Percentiles rank a stretch among this genome's conserved stretches.
Evolutionary conservation across 2,329 filamentous ascomycete species (phyloP).

Genomic region (Aschersonia sp.): DNA sequence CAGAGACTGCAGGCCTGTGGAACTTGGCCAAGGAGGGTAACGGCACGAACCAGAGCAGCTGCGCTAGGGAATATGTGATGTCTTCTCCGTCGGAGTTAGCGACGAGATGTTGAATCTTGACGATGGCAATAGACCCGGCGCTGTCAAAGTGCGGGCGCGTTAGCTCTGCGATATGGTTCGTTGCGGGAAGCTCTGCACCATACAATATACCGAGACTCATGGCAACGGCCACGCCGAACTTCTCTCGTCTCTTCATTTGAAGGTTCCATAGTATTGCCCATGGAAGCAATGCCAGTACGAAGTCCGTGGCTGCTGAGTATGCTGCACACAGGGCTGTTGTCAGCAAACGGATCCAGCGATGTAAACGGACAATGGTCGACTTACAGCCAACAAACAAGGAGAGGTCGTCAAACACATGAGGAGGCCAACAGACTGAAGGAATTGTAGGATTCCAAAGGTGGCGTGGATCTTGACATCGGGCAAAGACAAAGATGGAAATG

Average conservation of each 20-base stretch:
- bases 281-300: constrained; percentile 3
- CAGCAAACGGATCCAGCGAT: neutral
- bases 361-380: neutral
- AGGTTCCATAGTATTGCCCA: constrained; percentile 5
- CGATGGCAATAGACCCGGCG: constrained; percentile 3
- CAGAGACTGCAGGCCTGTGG: neutral
- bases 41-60: constrained; percentile 2
- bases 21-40: neutral
- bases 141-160: neutral
- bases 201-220: constrained; percentile 6
- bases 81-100: constrained; percentile 3
- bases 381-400: constrained; percentile 4
- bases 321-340: neutral
- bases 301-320: constrained; percentile 4
- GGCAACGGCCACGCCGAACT: constrained; percentile 4
- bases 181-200: neutral
- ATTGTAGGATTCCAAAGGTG: constrained; percentile 3
- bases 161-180: neutral
- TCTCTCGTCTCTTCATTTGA: constrained; percentile 3
- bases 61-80: constrained; percentile 4
- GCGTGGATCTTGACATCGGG: constrained; percentile 2
- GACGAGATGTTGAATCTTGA: constrained; percentile 4
- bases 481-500: constrained; percentile 4
- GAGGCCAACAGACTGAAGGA: constrained; percentile 2
- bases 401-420: neutral